Base-by-base conservation (phyloP, 352 stramenopile genomes). In the Saprolegnia parasitica region DNA sequence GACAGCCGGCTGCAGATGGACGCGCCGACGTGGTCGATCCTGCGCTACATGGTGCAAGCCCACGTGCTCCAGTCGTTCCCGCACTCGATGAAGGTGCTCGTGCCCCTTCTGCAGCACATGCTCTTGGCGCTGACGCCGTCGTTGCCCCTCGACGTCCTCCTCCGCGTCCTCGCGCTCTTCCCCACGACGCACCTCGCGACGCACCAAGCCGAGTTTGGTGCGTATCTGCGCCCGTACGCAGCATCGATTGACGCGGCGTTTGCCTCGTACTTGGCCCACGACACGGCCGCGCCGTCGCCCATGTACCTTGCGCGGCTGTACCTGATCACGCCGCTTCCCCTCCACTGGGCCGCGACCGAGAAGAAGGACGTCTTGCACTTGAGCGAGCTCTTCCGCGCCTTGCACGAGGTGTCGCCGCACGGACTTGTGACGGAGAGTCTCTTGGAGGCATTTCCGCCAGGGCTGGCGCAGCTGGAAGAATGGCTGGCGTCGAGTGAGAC, bases 61-160 rank as follows among this genome's bases (percentile, higher is more conserved):
- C 81, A 91, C 68, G 81, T 89, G 6, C 77, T 92, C 74, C 81
- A 79, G 6, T 93, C 86, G 29, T 93, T 91, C 62, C 80, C 84
- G 18, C 77, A 89, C 52, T 77, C 77, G 13, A 89, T 89, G 55
- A 78, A 81, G 37, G 79, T 83, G 67, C 77, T 89, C 35, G 68
- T 68, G 47, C 73, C 83, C 3, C 40, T 91, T 16, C 76, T 74
- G 24, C 65, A 84, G 11, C 77, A 76, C 20, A 77, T 94, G 6
- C 90, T 85, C 10, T 66, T 76, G 21, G 84, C 79, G 0, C 90
- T 89, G 66, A 83, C 83, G 4, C 54, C 55, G 40, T 66, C 60
- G 50, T 63, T 84, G 18, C 75, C 83, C 24, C 62, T 90, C 15
- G 72, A 74, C 18, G 67, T 68, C 21, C 5, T 94, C 21, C 78